These are phyloP conservation scores for Trametes maxima DNA, from an alignment of 768 basidiomycete genomes.

Conservation along the genomic window DNA sequence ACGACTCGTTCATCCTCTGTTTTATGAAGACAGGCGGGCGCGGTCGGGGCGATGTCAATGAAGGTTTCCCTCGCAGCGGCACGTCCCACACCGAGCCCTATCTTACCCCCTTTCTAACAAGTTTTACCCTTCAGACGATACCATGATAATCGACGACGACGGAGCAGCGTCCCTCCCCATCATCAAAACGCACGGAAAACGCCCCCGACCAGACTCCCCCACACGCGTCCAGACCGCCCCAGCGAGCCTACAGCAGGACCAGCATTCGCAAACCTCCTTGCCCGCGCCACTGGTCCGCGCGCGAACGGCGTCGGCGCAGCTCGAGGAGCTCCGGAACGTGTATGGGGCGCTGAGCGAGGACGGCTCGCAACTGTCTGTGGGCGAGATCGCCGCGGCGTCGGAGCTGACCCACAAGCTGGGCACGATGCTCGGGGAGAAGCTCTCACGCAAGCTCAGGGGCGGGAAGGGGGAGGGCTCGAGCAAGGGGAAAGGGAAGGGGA, in stretches of 20 bases:
- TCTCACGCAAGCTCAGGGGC: conserved; percentile 27
- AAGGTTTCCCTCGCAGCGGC: background rate
- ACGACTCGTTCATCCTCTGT: conserved; percentile 16
- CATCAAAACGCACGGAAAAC: background rate
- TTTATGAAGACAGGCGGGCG: conserved; percentile 6
- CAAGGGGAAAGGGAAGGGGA: background rate
- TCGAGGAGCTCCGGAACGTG: conserved; percentile 47
- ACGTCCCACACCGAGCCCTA: background rate
- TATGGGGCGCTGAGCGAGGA: conserved; percentile 46
- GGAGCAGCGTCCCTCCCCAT: background rate
- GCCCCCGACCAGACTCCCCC: conserved; percentile 35
- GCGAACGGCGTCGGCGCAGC: conserved; percentile 43
- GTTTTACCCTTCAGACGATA: background rate
- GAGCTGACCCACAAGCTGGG: conserved; percentile 50
- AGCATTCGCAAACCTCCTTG: conserved; percentile 12
- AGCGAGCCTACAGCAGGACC: background rate
- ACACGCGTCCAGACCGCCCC: conserved; percentile 8
- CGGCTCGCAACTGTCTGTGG: conserved; percentile 50
- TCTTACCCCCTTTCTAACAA: background rate
- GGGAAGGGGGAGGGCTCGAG: background rate
- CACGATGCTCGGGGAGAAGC: conserved; percentile 47
- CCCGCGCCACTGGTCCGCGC: conserved; percentile 35
- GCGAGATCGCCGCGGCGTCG: conserved; percentile 51
- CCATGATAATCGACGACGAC: background rate
- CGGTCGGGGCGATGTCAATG: background rate